A percentile compares a stretch with the other conserved stretches of the same genome.
phyloP scores from a whole-genome alignment of 2,329 filamentous ascomycete genomes.

The Colletotrichum nymphaeae region DNA sequence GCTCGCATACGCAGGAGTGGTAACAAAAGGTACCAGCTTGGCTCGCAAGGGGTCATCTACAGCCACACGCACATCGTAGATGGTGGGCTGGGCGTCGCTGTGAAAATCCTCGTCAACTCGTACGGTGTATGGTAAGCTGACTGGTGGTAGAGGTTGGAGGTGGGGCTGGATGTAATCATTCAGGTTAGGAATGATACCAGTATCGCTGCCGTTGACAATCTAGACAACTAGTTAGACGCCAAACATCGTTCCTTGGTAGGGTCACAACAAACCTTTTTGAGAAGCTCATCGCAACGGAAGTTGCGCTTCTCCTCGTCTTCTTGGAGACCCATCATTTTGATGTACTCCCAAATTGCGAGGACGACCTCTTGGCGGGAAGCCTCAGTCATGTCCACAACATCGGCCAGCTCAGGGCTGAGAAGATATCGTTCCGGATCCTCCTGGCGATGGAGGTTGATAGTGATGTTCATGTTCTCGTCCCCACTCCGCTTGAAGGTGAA shows the following conservation, averaged over 20 bases:
- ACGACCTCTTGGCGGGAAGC: constrained; percentile 89
- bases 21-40: constrained; percentile 72
- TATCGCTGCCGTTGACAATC: constrained; percentile 80
- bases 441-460: constrained; percentile 85
- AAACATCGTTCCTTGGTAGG: background rate
- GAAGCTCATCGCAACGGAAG: constrained; percentile 87
- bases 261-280: constrained; percentile 74
- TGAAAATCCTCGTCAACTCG: constrained; percentile 89
- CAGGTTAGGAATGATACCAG: constrained; percentile 87
- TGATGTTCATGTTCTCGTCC: constrained; percentile 93
- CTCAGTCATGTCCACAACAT: constrained; percentile 87
- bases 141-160: constrained; percentile 81
- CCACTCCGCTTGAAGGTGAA: constrained; percentile 91
- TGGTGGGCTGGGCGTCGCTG: constrained; percentile 78
- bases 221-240: constrained; percentile 46
- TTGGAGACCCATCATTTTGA: constrained; percentile 84
- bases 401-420: constrained; percentile 81
- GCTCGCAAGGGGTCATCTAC: constrained; percentile 85
- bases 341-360: constrained; percentile 96
- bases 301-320: constrained; percentile 96
- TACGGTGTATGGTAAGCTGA: constrained; percentile 91
- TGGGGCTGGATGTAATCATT: constrained; percentile 84
- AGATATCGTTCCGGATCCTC: constrained; percentile 88
- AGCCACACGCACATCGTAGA: constrained; percentile 90
- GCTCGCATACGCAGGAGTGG: constrained; percentile 75